These are phyloP conservation scores for Neurospora cerealis DNA, from an alignment of 495 filamentous ascomycete species.

Conservation along the genomic window DNA sequence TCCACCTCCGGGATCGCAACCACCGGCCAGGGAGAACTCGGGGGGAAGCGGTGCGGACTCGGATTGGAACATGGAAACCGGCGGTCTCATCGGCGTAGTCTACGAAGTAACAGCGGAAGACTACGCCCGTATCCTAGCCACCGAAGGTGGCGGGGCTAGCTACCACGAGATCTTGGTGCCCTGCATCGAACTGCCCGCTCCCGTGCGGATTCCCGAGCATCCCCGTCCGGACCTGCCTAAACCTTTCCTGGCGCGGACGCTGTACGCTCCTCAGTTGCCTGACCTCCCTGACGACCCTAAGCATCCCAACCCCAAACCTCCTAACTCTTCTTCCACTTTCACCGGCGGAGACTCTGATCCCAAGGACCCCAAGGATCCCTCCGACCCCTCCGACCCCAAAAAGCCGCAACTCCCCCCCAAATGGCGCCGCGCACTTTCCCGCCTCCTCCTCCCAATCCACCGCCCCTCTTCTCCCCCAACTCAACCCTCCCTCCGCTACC, in stretches of 20 bases:
- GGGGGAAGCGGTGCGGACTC: constrained; percentile 22
- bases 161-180: constrained; percentile 78
- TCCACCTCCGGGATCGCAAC: background rate
- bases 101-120: constrained; percentile 82
- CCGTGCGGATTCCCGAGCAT: constrained; percentile 31
- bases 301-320: background rate
- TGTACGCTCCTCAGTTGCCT: constrained; percentile 33
- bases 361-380: constrained; percentile 2
- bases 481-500: constrained; percentile 75
- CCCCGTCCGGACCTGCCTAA: constrained; percentile 27
- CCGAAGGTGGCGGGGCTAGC: constrained; percentile 73
- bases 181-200: constrained; percentile 55
- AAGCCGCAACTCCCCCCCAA: constrained; percentile 14
- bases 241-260: constrained; percentile 37
- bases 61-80: constrained; percentile 45
- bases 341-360: constrained; percentile 1
- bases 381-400: background rate
- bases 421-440: constrained; percentile 7
- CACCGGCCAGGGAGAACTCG: background rate
- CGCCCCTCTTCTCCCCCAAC: constrained; percentile 60
- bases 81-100: constrained; percentile 81
- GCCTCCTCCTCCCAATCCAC: constrained; percentile 23
- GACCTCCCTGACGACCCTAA: constrained; percentile 1
- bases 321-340: background rate
- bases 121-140: constrained; percentile 78